A percentile compares a stretch with the other conserved stretches of the same genome.
phyloP scores from a whole-genome alignment of 257 asterid genomes.

The Solanum pimpinellifolium region DNA sequence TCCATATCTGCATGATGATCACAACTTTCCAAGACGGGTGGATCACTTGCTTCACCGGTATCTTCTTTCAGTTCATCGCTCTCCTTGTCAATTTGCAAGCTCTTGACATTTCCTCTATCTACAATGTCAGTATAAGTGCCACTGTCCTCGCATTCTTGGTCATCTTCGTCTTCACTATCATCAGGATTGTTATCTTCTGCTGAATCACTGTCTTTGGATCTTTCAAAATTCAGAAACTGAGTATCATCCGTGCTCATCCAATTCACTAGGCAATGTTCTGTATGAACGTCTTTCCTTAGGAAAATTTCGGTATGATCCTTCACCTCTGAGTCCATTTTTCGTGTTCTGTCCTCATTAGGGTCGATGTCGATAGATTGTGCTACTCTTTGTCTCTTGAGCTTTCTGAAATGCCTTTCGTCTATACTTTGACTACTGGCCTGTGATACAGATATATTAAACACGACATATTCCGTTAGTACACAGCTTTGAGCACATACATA shows the following conservation, averaged over 20 bases:
- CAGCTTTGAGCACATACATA: not conserved
- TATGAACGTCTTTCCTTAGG: not conserved
- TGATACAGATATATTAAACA: not conserved
- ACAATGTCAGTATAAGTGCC: not conserved
- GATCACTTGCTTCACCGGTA: not conserved
- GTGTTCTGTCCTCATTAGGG: not conserved
- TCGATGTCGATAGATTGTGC: not conserved
- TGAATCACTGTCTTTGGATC: not conserved
- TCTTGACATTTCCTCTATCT: not conserved
- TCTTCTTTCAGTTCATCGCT: not conserved
- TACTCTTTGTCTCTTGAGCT: constrained; percentile 8
- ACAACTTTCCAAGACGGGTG: not conserved
- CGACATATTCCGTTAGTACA: not conserved
- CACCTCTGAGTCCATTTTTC: not conserved
- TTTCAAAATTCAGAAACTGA: not conserved
- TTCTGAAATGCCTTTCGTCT: not conserved
- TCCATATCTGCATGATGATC: not conserved
- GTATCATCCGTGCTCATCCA: constrained; percentile 12
- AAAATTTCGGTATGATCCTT: not conserved
- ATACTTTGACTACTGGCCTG: not conserved
- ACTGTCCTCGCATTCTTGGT: not conserved
- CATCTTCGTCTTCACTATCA: not conserved
- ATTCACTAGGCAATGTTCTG: not conserved
- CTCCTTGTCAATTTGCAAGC: not conserved
- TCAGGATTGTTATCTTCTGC: not conserved